Conservation (phyloP, 345 rosid genomes). For the Melaleuca alternifolia region DNA sequence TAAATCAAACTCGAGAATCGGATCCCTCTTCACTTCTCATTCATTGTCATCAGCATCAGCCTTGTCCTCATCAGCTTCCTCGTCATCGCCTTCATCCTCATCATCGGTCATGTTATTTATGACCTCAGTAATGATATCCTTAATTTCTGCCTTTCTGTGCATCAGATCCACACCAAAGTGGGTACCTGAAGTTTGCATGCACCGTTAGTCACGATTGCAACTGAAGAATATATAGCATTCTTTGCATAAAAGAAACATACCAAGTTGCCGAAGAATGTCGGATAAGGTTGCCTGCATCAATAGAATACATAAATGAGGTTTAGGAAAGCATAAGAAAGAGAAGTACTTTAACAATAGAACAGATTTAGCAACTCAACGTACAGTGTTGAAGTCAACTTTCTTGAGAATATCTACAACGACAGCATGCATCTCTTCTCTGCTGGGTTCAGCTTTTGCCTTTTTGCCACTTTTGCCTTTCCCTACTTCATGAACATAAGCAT, state of each 20-base stretch:
- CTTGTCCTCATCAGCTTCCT: conserved; percentile 32
- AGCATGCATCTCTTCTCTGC: conserved; percentile 77
- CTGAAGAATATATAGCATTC: neutral
- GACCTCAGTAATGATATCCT: conserved; percentile 81
- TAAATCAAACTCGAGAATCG: neutral
- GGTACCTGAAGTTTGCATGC: conserved; percentile 29
- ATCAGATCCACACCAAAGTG: conserved; percentile 66
- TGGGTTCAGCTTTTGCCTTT: conserved; percentile 65
- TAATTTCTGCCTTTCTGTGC: conserved; percentile 86
- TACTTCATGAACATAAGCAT: neutral
- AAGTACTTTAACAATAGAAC: neutral
- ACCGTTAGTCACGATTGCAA: neutral
- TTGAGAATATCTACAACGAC: conserved; percentile 76
- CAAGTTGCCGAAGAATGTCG: conserved; percentile 74
- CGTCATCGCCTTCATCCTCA: conserved; percentile 55
- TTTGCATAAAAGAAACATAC: conserved; percentile 23
- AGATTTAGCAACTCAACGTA: conserved; percentile 19
- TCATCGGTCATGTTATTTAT: conserved; percentile 86
- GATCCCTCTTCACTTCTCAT: conserved; percentile 3
- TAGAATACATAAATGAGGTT: neutral
- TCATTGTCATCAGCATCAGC: conserved; percentile 24
- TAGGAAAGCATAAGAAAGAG: neutral
- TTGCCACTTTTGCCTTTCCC: conserved; percentile 55
- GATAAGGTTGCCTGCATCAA: conserved; percentile 78
- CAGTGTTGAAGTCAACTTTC: conserved; percentile 96